Conservation (phyloP, 306 rosid genomes). For the Lablab purpureus region DNA sequence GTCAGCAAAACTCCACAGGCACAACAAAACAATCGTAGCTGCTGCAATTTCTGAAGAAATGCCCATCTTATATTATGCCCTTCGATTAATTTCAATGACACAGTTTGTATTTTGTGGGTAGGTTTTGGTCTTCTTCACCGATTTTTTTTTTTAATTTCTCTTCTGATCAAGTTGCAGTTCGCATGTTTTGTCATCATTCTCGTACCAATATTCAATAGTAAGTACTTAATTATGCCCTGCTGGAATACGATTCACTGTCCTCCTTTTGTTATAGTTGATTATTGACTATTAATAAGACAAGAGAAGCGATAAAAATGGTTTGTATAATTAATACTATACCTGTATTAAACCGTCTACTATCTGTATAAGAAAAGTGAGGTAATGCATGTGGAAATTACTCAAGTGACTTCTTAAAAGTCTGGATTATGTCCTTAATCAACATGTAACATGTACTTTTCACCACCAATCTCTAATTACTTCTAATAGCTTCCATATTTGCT, state of each 20-base stretch:
- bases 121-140: not conserved
- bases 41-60: slow-evolving; percentile 44
- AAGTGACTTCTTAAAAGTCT: no score
- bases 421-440: no score
- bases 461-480: no score
- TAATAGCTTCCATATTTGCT: no score
- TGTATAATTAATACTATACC: no score
- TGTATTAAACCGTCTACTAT: no score
- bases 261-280: not conserved
- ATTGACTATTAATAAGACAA: no score
- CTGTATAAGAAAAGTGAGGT: no score
- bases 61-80: slow-evolving; percentile 42
- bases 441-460: no score
- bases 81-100: not conserved
- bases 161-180: not conserved
- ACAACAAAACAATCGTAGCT: slow-evolving; percentile 35
- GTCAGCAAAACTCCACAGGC: slow-evolving; percentile 25
- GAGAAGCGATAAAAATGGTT: no score
- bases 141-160: not conserved
- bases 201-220: not conserved
- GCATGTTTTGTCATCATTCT: not conserved
- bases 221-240: not conserved
- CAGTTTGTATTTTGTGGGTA: not conserved
- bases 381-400: no score
- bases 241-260: not conserved